Evolutionary conservation across 148 eudicot genomes (phyloP).

Genomic region (Cornus suecica): DNA sequence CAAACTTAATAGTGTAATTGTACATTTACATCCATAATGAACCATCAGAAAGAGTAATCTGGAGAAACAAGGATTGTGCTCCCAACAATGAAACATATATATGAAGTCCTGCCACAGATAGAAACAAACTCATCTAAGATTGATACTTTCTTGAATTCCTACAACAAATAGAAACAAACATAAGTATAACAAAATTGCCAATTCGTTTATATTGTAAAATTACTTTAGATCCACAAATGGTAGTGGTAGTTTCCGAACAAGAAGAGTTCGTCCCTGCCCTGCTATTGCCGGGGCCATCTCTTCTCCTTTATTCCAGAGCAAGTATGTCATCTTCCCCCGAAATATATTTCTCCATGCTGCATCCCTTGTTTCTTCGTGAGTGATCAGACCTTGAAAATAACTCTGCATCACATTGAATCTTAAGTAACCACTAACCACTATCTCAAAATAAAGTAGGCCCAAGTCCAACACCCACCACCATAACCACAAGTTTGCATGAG

Average conservation of each 20-base stretch:
- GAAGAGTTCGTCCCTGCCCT: conserved; percentile 60
- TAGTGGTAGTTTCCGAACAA: conserved; percentile 66
- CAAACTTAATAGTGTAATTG: no score
- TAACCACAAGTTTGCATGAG: neutral
- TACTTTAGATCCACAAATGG: conserved; percentile 69
- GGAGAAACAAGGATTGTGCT: no score
- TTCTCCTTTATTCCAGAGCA: conserved; percentile 66
- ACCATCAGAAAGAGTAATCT: no score
- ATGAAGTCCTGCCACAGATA: neutral
- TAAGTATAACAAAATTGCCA: neutral
- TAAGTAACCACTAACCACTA: neutral
- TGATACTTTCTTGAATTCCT: no score
- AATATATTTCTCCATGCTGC: conserved; percentile 46
- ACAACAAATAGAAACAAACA: no score
- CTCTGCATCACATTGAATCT: conserved; percentile 34
- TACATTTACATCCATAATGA: no score
- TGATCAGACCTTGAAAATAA: conserved; percentile 38
- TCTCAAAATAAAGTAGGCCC: neutral
- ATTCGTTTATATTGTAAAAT: conserved; percentile 9
- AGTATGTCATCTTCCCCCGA: conserved; percentile 58
- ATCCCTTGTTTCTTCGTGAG: conserved; percentile 40
- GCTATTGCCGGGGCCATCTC: conserved; percentile 76
- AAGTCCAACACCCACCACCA: neutral
- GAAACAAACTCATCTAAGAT: neutral
- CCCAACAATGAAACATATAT: no score